Evolutionary conservation across 768 basidiomycete species (phyloP).

Genomic region (Rhizopogon vulgaris): DNA sequence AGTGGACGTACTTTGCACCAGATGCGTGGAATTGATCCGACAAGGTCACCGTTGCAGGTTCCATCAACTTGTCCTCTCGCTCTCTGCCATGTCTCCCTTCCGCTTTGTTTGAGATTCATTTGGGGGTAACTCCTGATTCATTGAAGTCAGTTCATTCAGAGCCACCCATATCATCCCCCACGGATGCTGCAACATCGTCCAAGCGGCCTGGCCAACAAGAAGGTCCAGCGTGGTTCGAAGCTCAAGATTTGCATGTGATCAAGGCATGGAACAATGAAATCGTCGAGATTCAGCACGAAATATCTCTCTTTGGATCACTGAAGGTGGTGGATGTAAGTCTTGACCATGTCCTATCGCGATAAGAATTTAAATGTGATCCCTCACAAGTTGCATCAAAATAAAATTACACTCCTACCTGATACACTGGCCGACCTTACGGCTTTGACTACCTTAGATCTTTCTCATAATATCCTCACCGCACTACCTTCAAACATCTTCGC

Average conservation of each 20-base stretch:
- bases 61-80: slow-evolving; percentile 71
- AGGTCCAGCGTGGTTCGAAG: slow-evolving; percentile 71
- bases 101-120: slow-evolving; percentile 73
- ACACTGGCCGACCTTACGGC: slow-evolving; percentile 63
- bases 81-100: slow-evolving; percentile 69
- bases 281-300: slow-evolving; percentile 71
- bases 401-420: slow-evolving; percentile 52
- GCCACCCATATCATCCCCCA: slow-evolving; percentile 39
- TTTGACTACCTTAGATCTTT: slow-evolving; percentile 66
- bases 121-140: slow-evolving; percentile 67
- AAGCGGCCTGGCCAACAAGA: slow-evolving; percentile 37
- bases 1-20: slow-evolving; percentile 28
- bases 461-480: slow-evolving; percentile 58
- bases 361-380: neutral
- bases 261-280: slow-evolving; percentile 83
- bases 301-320: slow-evolving; percentile 77
- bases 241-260: slow-evolving; percentile 67
- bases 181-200: slow-evolving; percentile 27
- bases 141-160: slow-evolving; percentile 61
- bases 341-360: neutral
- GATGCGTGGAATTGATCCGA: slow-evolving; percentile 38
- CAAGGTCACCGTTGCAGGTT: slow-evolving; percentile 48
- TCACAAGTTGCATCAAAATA: slow-evolving; percentile 69
- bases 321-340: slow-evolving; percentile 70
- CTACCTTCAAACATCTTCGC: slow-evolving; percentile 63